A percentile compares a stretch with the other conserved stretches of the same genome.
phyloP scores from a whole-genome alignment of 2,329 filamentous ascomycete genomes.

The Paraconiothyrium brasiliense region DNA sequence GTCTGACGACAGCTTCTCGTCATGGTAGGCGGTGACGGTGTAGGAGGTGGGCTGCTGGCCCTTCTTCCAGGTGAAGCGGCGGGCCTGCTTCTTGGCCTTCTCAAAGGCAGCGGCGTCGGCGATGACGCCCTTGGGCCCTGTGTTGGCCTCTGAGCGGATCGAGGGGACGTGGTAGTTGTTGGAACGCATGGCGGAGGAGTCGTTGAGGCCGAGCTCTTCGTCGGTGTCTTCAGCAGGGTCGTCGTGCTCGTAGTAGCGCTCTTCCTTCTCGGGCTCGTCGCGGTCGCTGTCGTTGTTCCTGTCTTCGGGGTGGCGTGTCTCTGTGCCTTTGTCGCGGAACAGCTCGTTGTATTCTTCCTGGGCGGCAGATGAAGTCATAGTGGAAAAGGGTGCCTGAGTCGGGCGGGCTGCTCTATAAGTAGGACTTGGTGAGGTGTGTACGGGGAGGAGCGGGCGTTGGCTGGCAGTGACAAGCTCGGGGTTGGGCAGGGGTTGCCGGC shows the following conservation, averaged over 20 bases:
- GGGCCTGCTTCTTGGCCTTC: conserved; percentile 61
- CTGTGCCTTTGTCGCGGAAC: conserved; percentile 57
- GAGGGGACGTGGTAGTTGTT: conserved; percentile 65
- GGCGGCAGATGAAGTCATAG: conserved; percentile 55
- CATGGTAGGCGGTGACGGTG: conserved; percentile 55
- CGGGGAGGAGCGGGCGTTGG: conserved; percentile 21
- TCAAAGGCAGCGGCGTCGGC: conserved; percentile 83
- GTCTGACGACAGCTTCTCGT: conserved; percentile 58
- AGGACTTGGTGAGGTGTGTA: conserved; percentile 19
- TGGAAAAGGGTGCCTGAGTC: conserved; percentile 29
- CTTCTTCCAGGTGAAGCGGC: conserved; percentile 48
- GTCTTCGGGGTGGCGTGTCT: conserved; percentile 60
- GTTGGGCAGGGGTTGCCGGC: conserved; percentile 18
- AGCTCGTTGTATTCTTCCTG: conserved; percentile 63
- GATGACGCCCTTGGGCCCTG: conserved; percentile 87
- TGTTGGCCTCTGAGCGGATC: conserved; percentile 74
- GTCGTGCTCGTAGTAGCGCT: conserved; percentile 67
- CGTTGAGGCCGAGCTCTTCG: conserved; percentile 55
- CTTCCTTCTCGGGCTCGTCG: conserved; percentile 54
- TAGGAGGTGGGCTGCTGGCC: conserved; percentile 32
- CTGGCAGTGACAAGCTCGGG: conserved; percentile 28
- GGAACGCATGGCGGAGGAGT: conserved; percentile 63
- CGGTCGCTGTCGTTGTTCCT: conserved; percentile 66
- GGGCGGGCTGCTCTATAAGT: conserved; percentile 37
- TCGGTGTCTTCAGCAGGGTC: conserved; percentile 59